These are phyloP conservation scores for Tetrapisispora fleetii DNA, from an alignment of 805 yeast genomes.

Conservation along the genomic window DNA sequence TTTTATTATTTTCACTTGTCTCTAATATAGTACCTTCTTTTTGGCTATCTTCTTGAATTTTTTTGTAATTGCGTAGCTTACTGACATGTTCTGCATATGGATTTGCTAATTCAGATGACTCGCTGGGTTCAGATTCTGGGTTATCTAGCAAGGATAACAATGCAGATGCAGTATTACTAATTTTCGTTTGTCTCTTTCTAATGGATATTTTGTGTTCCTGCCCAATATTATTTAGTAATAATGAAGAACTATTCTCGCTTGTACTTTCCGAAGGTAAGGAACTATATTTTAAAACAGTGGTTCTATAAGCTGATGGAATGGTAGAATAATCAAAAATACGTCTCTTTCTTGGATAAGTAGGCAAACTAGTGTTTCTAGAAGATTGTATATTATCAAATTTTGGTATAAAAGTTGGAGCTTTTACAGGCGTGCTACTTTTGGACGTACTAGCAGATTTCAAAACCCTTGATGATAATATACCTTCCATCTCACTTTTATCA, in stretches of 20 bases:
- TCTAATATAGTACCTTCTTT: neutral
- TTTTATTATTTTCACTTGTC: neutral
- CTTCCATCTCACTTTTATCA: neutral
- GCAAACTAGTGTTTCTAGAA: constrained; percentile 12
- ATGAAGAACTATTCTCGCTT: neutral
- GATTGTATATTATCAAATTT: constrained; percentile 21
- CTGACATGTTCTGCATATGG: constrained; percentile 31
- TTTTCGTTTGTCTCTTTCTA: constrained; percentile 7
- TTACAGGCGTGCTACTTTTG: constrained; percentile 8
- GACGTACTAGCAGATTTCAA: constrained; percentile 9
- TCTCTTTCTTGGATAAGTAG: constrained; percentile 19
- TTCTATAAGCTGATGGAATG: constrained; percentile 32
- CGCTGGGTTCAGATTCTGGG: constrained; percentile 7
- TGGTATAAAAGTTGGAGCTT: constrained; percentile 31
- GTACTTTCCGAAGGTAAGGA: constrained; percentile 6
- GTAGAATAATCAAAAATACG: constrained; percentile 32
- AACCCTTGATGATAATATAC: constrained; percentile 5
- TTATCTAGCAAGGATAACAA: constrained; percentile 36
- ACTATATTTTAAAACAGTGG: constrained; percentile 26
- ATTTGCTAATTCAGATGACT: constrained; percentile 28
- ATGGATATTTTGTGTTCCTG: no score
- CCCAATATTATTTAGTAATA: neutral
- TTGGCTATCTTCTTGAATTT: neutral
- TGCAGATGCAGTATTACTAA: constrained; percentile 42
- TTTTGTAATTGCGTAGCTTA: neutral